These are phyloP conservation scores for Nemania abortiva DNA, from an alignment of 2,329 filamentous ascomycete species.

Conservation along the genomic window DNA sequence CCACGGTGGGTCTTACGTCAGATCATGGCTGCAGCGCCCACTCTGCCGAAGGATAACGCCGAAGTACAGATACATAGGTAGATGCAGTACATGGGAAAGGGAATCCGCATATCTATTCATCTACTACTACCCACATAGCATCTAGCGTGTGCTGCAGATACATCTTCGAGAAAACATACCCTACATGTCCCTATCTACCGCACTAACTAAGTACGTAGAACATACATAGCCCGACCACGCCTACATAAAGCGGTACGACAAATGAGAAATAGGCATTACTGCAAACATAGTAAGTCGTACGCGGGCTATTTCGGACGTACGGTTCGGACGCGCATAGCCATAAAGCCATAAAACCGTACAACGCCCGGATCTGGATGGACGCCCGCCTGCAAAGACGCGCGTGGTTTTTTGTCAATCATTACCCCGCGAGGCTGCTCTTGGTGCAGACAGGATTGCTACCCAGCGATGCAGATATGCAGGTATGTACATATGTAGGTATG, in stretches of 20 bases:
- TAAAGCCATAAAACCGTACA: conserved; percentile 19
- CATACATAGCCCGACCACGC: no score
- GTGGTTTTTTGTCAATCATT: conserved; percentile 33
- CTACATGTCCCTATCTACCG: no score
- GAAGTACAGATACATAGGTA: conserved; percentile 22
- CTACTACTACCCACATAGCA: neutral
- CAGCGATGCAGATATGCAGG: neutral
- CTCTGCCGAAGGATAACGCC: neutral
- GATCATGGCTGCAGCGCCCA: conserved; percentile 14
- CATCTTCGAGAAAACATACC: no score
- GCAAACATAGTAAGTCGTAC: conserved; percentile 4
- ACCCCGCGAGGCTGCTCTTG: conserved; percentile 25
- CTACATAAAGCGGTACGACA: neutral
- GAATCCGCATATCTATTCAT: no score
- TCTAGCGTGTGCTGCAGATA: neutral
- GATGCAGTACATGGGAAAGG: neutral
- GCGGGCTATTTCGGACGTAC: conserved; percentile 2
- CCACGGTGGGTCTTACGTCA: conserved; percentile 27
- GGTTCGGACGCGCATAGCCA: conserved; percentile 18
- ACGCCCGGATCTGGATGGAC: conserved; percentile 19
- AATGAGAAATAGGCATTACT: neutral
- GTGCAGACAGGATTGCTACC: neutral
- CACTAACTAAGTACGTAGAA: neutral
- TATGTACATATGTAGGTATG: neutral
- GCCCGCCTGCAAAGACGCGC: conserved; percentile 21